phyloP scores from a whole-genome alignment of 257 asterid genomes.

The Solanum corneliomulleri region DNA sequence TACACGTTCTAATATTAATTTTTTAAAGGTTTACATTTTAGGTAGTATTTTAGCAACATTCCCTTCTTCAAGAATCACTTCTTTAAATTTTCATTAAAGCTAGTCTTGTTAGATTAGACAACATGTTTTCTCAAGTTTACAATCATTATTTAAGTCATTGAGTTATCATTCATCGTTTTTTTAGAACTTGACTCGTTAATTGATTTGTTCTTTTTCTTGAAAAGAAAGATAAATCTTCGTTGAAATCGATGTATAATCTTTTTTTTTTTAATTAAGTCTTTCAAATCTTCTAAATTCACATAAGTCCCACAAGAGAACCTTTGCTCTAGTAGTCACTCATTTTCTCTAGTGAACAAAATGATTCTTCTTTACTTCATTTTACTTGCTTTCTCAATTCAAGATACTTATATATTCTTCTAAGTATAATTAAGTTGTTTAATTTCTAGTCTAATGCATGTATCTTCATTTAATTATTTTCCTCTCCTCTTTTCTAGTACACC shows the following conservation, averaged over 20 bases:
- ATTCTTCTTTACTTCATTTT: not conserved
- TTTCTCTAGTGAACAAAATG: not conserved
- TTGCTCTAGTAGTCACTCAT: not conserved
- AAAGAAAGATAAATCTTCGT: not conserved
- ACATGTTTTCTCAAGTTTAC: not conserved
- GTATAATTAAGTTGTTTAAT: not conserved
- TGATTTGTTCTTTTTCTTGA: too few relatives aligned
- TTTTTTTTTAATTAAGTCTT: not conserved
- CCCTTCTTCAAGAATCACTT: not conserved
- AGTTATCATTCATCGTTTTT: not conserved
- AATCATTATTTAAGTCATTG: not conserved
- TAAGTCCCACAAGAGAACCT: not conserved
- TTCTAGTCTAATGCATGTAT: not conserved
- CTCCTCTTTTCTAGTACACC: not conserved
- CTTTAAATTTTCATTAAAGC: not conserved
- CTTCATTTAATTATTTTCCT: not conserved
- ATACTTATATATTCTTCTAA: too few relatives aligned
- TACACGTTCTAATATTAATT: not conserved
- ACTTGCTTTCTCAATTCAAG: not conserved
- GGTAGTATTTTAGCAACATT: not conserved
- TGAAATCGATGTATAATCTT: fast-evolving
- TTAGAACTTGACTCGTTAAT: not conserved
- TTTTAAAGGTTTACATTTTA: not conserved
- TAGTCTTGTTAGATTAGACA: not conserved
- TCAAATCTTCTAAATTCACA: not conserved